Percentiles rank a stretch among this genome's conserved stretches.
These are phyloP conservation scores for Globisporangium mamillatum DNA, from an alignment of 352 stramenopile species.

Conservation along the genomic window DNA sequence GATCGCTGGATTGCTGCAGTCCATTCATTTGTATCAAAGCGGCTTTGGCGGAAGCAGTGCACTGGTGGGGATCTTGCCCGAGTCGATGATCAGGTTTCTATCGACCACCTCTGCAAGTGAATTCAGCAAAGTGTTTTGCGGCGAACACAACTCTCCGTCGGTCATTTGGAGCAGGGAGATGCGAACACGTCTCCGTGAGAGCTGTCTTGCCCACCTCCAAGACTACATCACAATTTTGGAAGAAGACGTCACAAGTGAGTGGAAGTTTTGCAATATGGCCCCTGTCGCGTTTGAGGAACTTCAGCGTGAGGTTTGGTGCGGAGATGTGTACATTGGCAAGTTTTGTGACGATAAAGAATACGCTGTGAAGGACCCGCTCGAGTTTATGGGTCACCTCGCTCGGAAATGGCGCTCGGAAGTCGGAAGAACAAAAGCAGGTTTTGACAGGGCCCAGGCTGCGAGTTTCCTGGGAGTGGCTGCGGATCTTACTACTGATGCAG, in stretches of 20 bases:
- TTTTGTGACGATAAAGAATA: constrained; percentile 88
- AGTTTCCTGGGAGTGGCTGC: constrained; percentile 33
- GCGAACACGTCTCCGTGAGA: constrained; percentile 84
- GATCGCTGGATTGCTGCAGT: constrained; percentile 64
- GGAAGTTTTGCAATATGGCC: constrained; percentile 92
- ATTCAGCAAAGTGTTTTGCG: constrained; percentile 90
- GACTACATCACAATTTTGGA: constrained; percentile 88
- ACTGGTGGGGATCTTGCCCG: constrained; percentile 86
- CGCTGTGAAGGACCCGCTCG: constrained; percentile 78
- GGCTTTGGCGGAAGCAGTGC: constrained; percentile 54
- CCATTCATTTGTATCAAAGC: constrained; percentile 55
- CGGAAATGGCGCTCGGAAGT: constrained; percentile 79
- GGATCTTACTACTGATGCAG: constrained; percentile 8
- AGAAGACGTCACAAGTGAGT: constrained; percentile 87
- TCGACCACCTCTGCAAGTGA: constrained; percentile 68
- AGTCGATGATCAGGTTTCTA: constrained; percentile 89
- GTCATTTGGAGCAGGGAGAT: constrained; percentile 95
- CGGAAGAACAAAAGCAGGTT: constrained; percentile 24
- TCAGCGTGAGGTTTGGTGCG: constrained; percentile 90
- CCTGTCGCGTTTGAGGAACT: constrained; percentile 89
- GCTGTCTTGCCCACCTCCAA: constrained; percentile 89
- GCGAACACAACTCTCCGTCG: constrained; percentile 82
- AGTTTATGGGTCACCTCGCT: constrained; percentile 83
- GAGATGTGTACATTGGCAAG: constrained; percentile 92
- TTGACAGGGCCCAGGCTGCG: constrained; percentile 40